These are phyloP conservation scores for Pseudozyma sp. DNA, from an alignment of 1,284 basidiomycete species.

Conservation along the genomic window DNA sequence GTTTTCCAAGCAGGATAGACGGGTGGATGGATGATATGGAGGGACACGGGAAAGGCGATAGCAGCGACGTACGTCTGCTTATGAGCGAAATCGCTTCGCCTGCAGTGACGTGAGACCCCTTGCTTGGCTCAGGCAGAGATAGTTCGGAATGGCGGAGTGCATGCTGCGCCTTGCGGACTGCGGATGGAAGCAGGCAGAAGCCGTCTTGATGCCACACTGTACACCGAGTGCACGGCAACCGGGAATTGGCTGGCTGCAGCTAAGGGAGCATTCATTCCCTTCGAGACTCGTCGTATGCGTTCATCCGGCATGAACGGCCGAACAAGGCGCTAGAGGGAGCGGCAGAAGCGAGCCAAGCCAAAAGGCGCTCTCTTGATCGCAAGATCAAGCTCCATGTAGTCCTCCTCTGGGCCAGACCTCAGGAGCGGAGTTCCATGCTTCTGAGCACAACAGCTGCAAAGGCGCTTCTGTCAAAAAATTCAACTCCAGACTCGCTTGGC, in stretches of 20 bases:
- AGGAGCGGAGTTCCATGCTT: conserved; percentile 11
- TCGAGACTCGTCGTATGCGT: conserved; percentile 30
- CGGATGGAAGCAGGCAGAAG: conserved; percentile 6
- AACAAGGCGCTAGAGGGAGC: neutral
- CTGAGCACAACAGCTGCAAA: no score
- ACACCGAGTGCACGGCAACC: no score
- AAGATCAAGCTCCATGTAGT: no score
- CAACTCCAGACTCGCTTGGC: no score
- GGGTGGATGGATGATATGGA: conserved; percentile 14
- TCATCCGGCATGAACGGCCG: conserved; percentile 23
- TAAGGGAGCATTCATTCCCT: neutral
- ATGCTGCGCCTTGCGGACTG: neutral
- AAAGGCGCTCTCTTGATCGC: neutral
- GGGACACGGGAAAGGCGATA: neutral
- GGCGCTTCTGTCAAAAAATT: no score
- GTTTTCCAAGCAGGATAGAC: neutral
- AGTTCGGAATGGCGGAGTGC: neutral
- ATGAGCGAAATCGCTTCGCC: neutral
- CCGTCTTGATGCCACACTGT: neutral
- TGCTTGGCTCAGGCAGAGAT: neutral
- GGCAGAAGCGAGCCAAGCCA: neutral
- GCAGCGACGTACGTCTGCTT: neutral
- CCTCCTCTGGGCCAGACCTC: no score
- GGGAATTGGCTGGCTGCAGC: neutral
- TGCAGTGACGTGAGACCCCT: neutral